A percentile compares a stretch with the other conserved stretches of the same genome.
Evolutionary conservation across 1,284 basidiomycete species (phyloP).

Genomic region (Leccinum fallax): DNA sequence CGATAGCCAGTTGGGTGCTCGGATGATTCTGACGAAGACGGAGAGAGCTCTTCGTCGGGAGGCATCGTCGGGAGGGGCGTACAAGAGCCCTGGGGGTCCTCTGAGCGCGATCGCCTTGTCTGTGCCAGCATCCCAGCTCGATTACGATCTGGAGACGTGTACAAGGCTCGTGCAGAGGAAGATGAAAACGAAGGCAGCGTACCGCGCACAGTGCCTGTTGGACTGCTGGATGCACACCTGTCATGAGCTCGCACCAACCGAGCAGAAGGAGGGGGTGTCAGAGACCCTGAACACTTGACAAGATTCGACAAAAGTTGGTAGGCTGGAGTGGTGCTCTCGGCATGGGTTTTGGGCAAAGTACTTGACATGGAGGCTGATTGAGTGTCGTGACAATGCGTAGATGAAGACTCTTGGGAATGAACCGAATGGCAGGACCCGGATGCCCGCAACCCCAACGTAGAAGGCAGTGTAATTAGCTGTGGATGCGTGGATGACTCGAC

Average conservation of each 20-base stretch:
- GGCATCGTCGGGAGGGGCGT: conserved; percentile 46
- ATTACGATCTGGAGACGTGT: conserved; percentile 16
- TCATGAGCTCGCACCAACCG: conserved; percentile 29
- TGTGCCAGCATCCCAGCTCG: conserved; percentile 10
- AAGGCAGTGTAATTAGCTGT: conserved; percentile 59
- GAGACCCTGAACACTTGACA: conserved; percentile 40
- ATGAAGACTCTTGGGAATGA: conserved; percentile 15
- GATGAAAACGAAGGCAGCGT: conserved; percentile 11
- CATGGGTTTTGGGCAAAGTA: conserved; percentile 32
- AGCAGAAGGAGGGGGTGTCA: conserved; percentile 35
- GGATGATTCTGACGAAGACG: conserved; percentile 46
- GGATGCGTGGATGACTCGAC: conserved; percentile 57
- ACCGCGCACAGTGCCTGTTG: conserved; percentile 18
- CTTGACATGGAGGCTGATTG: conserved; percentile 23
- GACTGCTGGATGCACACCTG: conserved; percentile 27
- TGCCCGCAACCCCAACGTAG: conserved; percentile 67
- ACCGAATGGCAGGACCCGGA: conserved; percentile 40
- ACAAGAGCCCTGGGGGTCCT: conserved; percentile 39
- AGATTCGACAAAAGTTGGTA: conserved; percentile 61
- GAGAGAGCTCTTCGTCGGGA: conserved; percentile 55
- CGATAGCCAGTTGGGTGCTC: conserved; percentile 53
- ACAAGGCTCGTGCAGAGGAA: conserved; percentile 13
- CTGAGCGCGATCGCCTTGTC: conserved; percentile 38
- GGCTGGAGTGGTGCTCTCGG: conserved; percentile 52
- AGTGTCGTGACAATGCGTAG: conserved; percentile 4